Evolutionary conservation across 768 basidiomycete genomes (phyloP), one percentile per base, ranked within the genome.

Genomic region (Hypholoma fasciculare): DNA sequence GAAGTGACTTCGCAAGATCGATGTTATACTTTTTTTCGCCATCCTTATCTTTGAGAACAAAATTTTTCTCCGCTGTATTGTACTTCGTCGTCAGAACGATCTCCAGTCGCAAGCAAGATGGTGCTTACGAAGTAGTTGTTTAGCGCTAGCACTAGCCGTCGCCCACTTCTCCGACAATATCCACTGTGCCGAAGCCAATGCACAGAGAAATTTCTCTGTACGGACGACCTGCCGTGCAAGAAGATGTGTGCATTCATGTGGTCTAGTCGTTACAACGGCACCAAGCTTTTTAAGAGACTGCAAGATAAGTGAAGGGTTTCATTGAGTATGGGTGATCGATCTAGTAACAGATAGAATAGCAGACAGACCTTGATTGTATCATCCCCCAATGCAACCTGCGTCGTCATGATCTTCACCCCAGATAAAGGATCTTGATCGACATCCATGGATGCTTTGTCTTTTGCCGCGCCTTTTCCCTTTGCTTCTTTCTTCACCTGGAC

Each of bases 181-280:
- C 59, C 76, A 78, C 0, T 90, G 87, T 0, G 81, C 83, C 0
- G 71, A 71, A 0, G 89, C 78, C 63, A 96, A 74, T 0, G 91
- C 92, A 63, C 86, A 86, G 0, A 97, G 77, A 67, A 96, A 90
- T 69, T 96, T 97, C 67, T 94, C 90, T 1, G 95, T 96, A 4
- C 94, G 83, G 5, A 88, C 84, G 23, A 96, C 76, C 26, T 78
- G 76, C 36, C 80, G 82, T 9, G 85, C 83, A 48, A 96, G 71
- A 12, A 97, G 78, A 72, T 96, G 92, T 0, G 93, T 96, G 65
- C 89, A 92, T 54, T 92, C 86, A 1, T 70, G 66, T 0, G 88
- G 77, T 36, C 84, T 81, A 1, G 80, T 78, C 7, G 85, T 84
- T 57, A 86, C 74, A 61, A 81, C 85, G 7, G 83, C 87, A 0